These are phyloP conservation scores for Elsinoe fawcettii DNA, from an alignment of 2,329 filamentous ascomycete genomes.

Conservation along the genomic window DNA sequence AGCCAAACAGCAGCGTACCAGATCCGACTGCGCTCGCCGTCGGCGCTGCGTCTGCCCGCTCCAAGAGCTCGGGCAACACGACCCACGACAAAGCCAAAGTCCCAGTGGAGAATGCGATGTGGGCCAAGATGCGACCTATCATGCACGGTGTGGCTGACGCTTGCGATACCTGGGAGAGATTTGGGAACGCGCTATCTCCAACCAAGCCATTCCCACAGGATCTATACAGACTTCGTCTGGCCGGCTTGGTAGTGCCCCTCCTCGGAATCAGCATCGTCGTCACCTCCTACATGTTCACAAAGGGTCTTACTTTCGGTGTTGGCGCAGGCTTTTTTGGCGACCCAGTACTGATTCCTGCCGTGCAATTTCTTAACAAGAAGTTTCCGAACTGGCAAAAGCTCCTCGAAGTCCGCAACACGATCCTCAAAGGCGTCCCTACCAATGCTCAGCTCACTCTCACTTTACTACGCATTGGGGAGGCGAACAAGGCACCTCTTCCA, in stretches of 20 bases:
- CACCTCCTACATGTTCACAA: conserved; percentile 48
- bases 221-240: conserved; percentile 38
- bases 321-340: conserved; percentile 76
- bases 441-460: conserved; percentile 79
- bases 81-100: conserved; percentile 69
- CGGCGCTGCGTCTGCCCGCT: conserved; percentile 47
- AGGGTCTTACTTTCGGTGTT: conserved; percentile 56
- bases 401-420: conserved; percentile 60
- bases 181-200: conserved; percentile 49
- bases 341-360: conserved; percentile 56
- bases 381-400: conserved; percentile 68
- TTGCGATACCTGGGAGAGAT: conserved; percentile 55
- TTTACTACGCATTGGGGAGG: conserved; percentile 71
- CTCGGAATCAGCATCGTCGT: conserved; percentile 38
- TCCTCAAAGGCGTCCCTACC: conserved; percentile 75
- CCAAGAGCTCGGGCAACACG: conserved; percentile 45
- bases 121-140: conserved; percentile 64
- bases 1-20: conserved; percentile 47
- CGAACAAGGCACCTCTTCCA: conserved; percentile 70
- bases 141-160: conserved; percentile 59
- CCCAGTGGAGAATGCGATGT: conserved; percentile 68
- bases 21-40: conserved; percentile 53
- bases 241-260: conserved; percentile 38
- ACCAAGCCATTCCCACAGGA: conserved; percentile 42
- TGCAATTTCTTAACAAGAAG: conserved; percentile 52